Conservation (phyloP, 805 yeast genomes). For the Saturnispora halmiae region DNA sequence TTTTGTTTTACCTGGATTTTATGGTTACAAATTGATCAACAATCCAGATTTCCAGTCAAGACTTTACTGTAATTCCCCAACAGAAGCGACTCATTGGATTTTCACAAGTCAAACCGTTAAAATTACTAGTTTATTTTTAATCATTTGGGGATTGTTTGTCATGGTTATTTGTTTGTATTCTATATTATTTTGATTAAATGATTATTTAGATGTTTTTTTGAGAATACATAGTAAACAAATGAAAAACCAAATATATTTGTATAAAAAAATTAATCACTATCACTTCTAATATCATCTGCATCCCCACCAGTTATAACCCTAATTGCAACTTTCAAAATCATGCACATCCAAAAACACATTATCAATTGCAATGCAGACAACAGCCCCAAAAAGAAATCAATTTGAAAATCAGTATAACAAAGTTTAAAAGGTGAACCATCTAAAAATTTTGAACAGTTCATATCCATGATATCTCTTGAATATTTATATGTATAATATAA, state of each 20-base stretch:
- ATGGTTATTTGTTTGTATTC: constrained; percentile 48
- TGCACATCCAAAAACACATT: constrained; percentile 62
- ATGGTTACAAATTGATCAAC: constrained; percentile 52
- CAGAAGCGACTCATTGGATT: constrained; percentile 18
- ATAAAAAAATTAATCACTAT: constrained; percentile 43
- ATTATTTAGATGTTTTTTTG: not conserved
- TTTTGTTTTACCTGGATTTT: constrained; percentile 69
- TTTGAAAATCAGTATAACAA: constrained; percentile 42
- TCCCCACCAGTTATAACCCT: constrained; percentile 62
- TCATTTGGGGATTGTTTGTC: constrained; percentile 46
- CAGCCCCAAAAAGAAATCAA: constrained; percentile 43
- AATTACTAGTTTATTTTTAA: constrained; percentile 30
- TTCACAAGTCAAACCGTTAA: constrained; percentile 19
- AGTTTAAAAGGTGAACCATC: constrained; percentile 22
- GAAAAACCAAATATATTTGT: not conserved
- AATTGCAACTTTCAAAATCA: constrained; percentile 61
- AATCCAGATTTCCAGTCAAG: constrained; percentile 14
- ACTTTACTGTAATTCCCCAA: constrained; percentile 18
- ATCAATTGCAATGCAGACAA: constrained; percentile 60
- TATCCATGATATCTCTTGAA: constrained; percentile 38
- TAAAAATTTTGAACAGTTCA: constrained; percentile 30
- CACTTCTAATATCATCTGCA: constrained; percentile 86
- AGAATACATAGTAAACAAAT: not conserved
- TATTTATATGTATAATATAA: constrained; percentile 48
- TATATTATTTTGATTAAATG: constrained; percentile 31